Percentiles rank a stretch among this genome's conserved stretches.
Conservation (phyloP, 345 rosid genomes). For the Atalantia buxifolia region DNA sequence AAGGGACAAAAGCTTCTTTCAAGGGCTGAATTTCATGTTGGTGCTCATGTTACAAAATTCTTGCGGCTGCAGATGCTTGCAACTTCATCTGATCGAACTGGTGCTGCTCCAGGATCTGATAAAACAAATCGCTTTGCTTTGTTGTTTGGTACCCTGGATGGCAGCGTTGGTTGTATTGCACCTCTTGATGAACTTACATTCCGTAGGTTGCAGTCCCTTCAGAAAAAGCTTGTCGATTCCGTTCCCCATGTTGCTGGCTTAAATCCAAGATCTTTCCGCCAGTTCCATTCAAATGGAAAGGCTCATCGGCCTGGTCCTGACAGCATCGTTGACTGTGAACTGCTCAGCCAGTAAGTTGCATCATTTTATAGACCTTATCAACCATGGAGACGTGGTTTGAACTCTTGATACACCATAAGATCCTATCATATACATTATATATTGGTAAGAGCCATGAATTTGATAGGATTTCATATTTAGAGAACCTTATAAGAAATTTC, state of each 20-base stretch:
- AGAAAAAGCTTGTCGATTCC: conserved; percentile 83
- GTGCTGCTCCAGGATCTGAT: conserved; percentile 57
- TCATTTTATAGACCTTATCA: conserved; percentile 7
- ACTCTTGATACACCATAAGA: neutral
- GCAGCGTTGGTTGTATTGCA: conserved; percentile 89
- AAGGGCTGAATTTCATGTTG: conserved; percentile 91
- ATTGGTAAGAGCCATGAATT: neutral
- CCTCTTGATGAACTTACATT: conserved; percentile 93
- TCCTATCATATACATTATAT: neutral
- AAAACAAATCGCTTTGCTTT: conserved; percentile 89
- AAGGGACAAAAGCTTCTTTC: conserved; percentile 96
- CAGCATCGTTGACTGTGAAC: conserved; percentile 89
- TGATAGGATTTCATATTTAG: neutral
- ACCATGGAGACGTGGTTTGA: neutral
- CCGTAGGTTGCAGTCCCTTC: conserved; percentile 89
- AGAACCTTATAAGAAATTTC: neutral
- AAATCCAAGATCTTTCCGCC: conserved; percentile 92
- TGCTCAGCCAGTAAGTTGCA: conserved; percentile 83
- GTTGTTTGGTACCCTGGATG: conserved; percentile 89
- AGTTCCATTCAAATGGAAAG: conserved; percentile 71
- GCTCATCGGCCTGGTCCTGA: conserved; percentile 96
- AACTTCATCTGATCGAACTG: conserved; percentile 44
- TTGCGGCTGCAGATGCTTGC: conserved; percentile 89
- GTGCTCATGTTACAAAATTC: conserved; percentile 89
- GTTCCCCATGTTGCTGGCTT: conserved; percentile 94